Evolutionary conservation across 169 alveolate species (phyloP), one percentile per base, ranked within the genome.

Genomic region (Plasmodium relictum): DNA sequence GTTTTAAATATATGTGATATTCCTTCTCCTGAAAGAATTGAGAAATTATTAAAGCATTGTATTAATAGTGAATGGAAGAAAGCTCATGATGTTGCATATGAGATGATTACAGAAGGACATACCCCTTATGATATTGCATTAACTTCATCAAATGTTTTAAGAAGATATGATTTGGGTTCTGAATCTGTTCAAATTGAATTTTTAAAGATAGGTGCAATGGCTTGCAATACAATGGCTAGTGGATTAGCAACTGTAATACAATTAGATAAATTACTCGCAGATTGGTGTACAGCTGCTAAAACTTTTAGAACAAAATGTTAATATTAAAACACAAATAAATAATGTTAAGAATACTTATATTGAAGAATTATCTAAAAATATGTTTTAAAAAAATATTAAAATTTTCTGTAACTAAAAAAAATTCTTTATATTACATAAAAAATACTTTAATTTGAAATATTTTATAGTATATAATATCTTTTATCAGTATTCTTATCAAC

Each of bases 21-120:
- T 50, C 99, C 99, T n/a, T 98, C 98, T 85, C 98, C 99, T 3
- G 99, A 98, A 74, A 93, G 96, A 66, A 94, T 98, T 73, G 95
- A 93, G 76, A 74, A 95, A 56, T 95, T 97, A 63, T 68, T 98
- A 70, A 93, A 94, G 41, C 85, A 92, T 22, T 97, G 99, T 78
- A 83, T 97, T 18, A 80, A 92, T 52, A 97, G 98, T 6, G 93
- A 96, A 66, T 98, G 98, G 97, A 89, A 96, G 56, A 58, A 93
- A 22, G 98, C 98, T 14, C 91, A 94, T 76, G 93, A 92, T 16
- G 74, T 89, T 41, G 88, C 97, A 22, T 92, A 91, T 48, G 92
- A 90, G 3, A 88, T 97, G 72, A 96, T 92, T 69, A 87, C 70
- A 48, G 97, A 96, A 72, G 98, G 99, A 4, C 96, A 96, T 88